phyloP scores from a whole-genome alignment of 2,329 filamentous ascomycete genomes.

The Aureobasidium sp. region DNA sequence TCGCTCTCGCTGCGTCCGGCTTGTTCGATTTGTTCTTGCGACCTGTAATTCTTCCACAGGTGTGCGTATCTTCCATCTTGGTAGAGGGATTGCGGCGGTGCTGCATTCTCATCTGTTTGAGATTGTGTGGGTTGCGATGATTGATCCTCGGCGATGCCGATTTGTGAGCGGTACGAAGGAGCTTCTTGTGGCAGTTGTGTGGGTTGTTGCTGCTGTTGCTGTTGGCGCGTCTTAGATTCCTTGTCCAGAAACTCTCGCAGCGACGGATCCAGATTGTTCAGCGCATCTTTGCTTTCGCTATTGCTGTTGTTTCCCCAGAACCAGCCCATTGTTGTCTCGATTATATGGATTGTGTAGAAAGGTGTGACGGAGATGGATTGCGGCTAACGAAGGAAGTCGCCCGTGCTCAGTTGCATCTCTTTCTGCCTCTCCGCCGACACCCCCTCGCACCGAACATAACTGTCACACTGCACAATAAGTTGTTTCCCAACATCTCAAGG shows the following conservation, averaged over 20 bases:
- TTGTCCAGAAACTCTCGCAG: slow-evolving; percentile 77
- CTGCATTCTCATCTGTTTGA: slow-evolving; percentile 23
- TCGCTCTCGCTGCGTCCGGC: slow-evolving; percentile 68
- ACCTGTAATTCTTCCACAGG: slow-evolving; percentile 85
- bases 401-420: not conserved
- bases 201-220: slow-evolving; percentile 15
- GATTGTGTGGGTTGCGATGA: slow-evolving; percentile 15
- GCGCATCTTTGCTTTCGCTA: slow-evolving; percentile 45
- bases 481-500: no score
- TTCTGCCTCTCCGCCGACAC: no score
- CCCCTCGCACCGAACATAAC: no score
- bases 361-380: not conserved
- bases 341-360: not conserved
- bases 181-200: slow-evolving; percentile 1
- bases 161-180: slow-evolving; percentile 22
- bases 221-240: slow-evolving; percentile 52
- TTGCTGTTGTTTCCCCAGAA: slow-evolving; percentile 43
- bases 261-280: slow-evolving; percentile 70
- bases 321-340: slow-evolving; percentile 49
- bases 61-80: slow-evolving; percentile 70
- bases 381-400: not conserved
- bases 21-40: slow-evolving; percentile 60
- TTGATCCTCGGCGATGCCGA: slow-evolving; percentile 18
- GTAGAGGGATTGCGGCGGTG: slow-evolving; percentile 49
- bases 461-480: no score